Evolutionary conservation across 2,329 filamentous ascomycete genomes (phyloP).

Genomic region (Xylariaceae sp.): DNA sequence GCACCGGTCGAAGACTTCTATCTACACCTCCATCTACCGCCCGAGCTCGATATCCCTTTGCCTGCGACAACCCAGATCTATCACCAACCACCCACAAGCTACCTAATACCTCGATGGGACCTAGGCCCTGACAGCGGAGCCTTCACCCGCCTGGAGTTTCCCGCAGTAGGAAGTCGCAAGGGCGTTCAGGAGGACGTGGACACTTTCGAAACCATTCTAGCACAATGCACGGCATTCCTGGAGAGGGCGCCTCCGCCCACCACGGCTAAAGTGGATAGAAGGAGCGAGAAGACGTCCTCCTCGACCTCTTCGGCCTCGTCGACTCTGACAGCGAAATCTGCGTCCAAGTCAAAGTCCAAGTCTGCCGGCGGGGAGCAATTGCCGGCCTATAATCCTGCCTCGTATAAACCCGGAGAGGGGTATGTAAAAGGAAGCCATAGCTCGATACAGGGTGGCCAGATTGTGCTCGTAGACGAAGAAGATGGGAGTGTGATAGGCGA

Average conservation of each 20-base stretch:
- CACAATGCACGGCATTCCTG: slow-evolving; percentile 94
- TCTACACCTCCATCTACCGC: slow-evolving; percentile 87
- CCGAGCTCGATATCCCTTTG: slow-evolving; percentile 87
- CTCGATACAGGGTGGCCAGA: slow-evolving; percentile 60
- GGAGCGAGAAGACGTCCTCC: slow-evolving; percentile 17
- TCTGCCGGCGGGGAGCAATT: slow-evolving; percentile 38
- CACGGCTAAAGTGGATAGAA: slow-evolving; percentile 27
- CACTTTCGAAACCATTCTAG: slow-evolving; percentile 94
- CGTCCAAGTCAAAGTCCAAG: slow-evolving; percentile 36
- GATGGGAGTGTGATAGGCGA: slow-evolving; percentile 94
- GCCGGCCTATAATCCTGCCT: slow-evolving; percentile 72
- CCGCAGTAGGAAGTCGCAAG: slow-evolving; percentile 61
- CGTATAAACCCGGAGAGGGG: slow-evolving; percentile 73
- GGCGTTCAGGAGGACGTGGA: slow-evolving; percentile 87
- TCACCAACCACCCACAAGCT: slow-evolving; percentile 87
- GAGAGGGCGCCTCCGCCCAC: slow-evolving; percentile 69
- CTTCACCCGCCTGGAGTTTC: slow-evolving; percentile 92
- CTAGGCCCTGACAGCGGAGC: slow-evolving; percentile 80
- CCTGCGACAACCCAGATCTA: slow-evolving; percentile 97
- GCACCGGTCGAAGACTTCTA: slow-evolving; percentile 87
- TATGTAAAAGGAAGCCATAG: slow-evolving; percentile 63
- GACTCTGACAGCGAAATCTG: slow-evolving; percentile 21
- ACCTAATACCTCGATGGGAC: slow-evolving; percentile 93
- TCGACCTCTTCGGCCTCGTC: slow-evolving; percentile 19
- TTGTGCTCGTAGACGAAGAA: slow-evolving; percentile 92